A percentile compares a stretch with the other conserved stretches of the same genome.
These are phyloP conservation scores for Blastobotrys peoriensis DNA, from an alignment of 805 yeast genomes.

Conservation along the genomic window DNA sequence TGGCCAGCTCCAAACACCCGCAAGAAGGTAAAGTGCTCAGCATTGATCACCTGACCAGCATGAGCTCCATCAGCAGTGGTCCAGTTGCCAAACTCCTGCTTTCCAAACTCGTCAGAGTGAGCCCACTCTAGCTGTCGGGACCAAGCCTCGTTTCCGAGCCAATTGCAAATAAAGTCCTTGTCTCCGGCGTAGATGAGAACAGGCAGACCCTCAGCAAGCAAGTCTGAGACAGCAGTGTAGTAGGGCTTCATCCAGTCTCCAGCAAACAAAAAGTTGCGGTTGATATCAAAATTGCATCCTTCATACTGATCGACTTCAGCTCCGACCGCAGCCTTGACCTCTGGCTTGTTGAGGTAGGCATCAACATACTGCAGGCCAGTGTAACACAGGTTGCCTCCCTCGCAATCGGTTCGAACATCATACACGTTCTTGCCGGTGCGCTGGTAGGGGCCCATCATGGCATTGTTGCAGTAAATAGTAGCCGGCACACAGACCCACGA, in stretches of 20 bases:
- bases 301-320: constrained; percentile 78
- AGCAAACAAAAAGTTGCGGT: constrained; percentile 73
- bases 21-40: constrained; percentile 68
- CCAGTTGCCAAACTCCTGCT: constrained; percentile 33
- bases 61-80: constrained; percentile 38
- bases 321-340: constrained; percentile 77
- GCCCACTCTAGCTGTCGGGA: constrained; percentile 61
- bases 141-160: constrained; percentile 94
- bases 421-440: constrained; percentile 86
- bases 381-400: constrained; percentile 65
- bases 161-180: constrained; percentile 92
- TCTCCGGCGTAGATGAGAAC: constrained; percentile 92
- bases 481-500: constrained; percentile 91
- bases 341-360: constrained; percentile 67
- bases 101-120: constrained; percentile 47
- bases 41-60: constrained; percentile 68
- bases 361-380: constrained; percentile 70
- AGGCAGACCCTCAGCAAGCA: constrained; percentile 70
- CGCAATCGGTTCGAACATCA: constrained; percentile 79
- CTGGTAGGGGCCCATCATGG: constrained; percentile 71
- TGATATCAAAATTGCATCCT: constrained; percentile 76
- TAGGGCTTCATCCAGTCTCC: constrained; percentile 94
- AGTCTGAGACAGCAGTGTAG: constrained; percentile 60
- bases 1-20: constrained; percentile 90
- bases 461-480: constrained; percentile 80